These are phyloP conservation scores for Penicillium oxalicum DNA, from an alignment of 2,329 filamentous ascomycete genomes.

Conservation along the genomic window DNA sequence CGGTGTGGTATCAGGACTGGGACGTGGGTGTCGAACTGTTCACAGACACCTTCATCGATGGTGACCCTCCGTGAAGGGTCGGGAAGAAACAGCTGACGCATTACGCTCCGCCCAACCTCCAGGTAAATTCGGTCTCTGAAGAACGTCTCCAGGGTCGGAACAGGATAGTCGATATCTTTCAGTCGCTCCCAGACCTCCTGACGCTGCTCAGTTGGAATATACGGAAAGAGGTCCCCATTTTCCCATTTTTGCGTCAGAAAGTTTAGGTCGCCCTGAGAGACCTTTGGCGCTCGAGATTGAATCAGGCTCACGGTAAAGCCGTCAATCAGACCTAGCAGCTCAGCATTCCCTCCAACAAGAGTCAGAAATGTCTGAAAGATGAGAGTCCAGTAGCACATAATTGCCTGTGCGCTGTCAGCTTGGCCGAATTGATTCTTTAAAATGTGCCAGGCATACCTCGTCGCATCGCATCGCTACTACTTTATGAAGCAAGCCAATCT, in stretches of 20 bases:
- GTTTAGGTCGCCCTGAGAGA: background rate
- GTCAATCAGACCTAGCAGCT: conserved; percentile 2
- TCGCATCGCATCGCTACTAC: conserved; percentile 10
- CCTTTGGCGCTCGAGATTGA: conserved; percentile 6
- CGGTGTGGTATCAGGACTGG: background rate
- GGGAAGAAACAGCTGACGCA: conserved; percentile 1
- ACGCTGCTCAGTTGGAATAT: background rate
- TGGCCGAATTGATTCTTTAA: background rate
- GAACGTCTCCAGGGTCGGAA: conserved; percentile 12
- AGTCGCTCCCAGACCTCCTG: conserved; percentile 5
- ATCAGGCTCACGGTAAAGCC: conserved; percentile 6
- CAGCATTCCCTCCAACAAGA: background rate
- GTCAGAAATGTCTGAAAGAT: background rate
- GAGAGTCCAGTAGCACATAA: background rate
- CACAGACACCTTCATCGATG: conserved; percentile 7
- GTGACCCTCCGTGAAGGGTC: conserved; percentile 2
- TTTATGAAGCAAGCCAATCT: conserved; percentile 10
- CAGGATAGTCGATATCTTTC: conserved; percentile 8
- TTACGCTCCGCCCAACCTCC: conserved; percentile 5
- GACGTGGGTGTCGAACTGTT: conserved; percentile 1
- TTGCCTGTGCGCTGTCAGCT: background rate
- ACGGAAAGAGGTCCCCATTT: background rate
- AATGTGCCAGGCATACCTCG: conserved; percentile 2
- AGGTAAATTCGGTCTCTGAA: conserved; percentile 13
- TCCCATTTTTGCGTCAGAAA: background rate